Evolutionary conservation across 768 basidiomycete species (phyloP).

Genomic region (Astraeus odoratus): DNA sequence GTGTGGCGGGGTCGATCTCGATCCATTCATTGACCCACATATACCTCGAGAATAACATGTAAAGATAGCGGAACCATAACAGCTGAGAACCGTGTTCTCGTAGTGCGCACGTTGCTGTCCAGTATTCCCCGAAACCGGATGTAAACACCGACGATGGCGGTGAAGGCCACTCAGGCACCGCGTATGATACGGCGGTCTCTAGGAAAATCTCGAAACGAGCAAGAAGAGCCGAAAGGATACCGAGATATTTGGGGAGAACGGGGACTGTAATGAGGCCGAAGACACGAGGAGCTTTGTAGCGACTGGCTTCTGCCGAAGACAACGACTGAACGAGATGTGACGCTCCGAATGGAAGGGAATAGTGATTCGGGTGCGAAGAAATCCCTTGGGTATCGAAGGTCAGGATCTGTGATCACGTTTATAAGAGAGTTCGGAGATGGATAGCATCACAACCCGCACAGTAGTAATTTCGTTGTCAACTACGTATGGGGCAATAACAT

Average conservation of each 20-base stretch:
- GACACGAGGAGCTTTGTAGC: conserved; percentile 30
- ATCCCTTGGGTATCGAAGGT: conserved; percentile 78
- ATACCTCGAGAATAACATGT: conserved; percentile 73
- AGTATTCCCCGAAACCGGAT: conserved; percentile 50
- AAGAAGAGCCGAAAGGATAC: conserved; percentile 43
- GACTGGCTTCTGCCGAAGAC: conserved; percentile 23
- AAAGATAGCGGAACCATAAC: conserved; percentile 86
- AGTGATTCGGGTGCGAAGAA: conserved; percentile 85
- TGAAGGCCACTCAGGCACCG: conserved; percentile 1
- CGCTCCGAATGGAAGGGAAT: conserved; percentile 55
- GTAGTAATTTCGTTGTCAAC: conserved; percentile 51
- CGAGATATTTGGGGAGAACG: conserved; percentile 52
- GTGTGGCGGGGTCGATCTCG: conserved; percentile 30
- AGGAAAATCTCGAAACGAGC: conserved; percentile 39
- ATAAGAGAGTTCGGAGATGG: not conserved
- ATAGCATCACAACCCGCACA: conserved; percentile 33
- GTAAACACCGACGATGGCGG: conserved; percentile 36
- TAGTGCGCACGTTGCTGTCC: conserved; percentile 61
- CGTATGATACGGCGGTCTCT: conserved; percentile 3
- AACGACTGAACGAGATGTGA: conserved; percentile 34
- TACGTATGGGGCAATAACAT: conserved; percentile 54
- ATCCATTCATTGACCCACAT: conserved; percentile 92
- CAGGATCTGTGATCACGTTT: conserved; percentile 49
- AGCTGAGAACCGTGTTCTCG: conserved; percentile 66
- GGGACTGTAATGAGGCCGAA: conserved; percentile 60